phyloP scores from a whole-genome alignment of 305 asterid species.

The Solanum chacoense region DNA sequence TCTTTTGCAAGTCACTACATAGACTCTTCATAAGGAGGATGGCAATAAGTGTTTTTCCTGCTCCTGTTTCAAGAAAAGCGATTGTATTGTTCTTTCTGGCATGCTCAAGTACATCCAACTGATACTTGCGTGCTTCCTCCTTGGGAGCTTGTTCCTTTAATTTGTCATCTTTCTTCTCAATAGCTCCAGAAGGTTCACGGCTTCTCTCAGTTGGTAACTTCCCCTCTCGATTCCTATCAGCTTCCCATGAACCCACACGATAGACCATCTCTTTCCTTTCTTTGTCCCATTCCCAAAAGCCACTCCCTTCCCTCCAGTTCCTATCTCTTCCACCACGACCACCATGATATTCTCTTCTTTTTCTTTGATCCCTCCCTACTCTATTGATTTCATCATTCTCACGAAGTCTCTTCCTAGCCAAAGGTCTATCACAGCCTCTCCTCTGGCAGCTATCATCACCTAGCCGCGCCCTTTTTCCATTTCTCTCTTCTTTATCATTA shows the following conservation, averaged over 20 bases:
- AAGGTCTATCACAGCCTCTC: conserved; percentile 34
- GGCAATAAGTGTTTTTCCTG: conserved; percentile 94
- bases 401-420: conserved; percentile 58
- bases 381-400: conserved; percentile 45
- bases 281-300: conserved; percentile 92
- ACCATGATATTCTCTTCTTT: conserved; percentile 49
- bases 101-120: conserved; percentile 96
- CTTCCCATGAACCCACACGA: conserved; percentile 77
- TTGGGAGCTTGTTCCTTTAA: conserved; percentile 53
- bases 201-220: conserved; percentile 31
- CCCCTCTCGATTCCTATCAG: conserved; percentile 43
- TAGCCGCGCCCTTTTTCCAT: conserved; percentile 33
- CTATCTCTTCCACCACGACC: conserved; percentile 54
- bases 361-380: conserved; percentile 42
- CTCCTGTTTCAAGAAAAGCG: conserved; percentile 98
- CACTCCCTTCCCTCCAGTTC: conserved; percentile 55
- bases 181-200: conserved; percentile 17
- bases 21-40: conserved; percentile 88
- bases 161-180: conserved; percentile 42
- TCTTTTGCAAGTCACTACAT: conserved; percentile 47
- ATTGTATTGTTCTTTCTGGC: conserved; percentile 85
- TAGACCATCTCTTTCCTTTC: conserved; percentile 70
- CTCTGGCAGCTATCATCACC: conserved; percentile 39
- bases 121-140: conserved; percentile 93
- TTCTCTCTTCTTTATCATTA: conserved; percentile 20